A percentile compares a stretch with the other conserved stretches of the same genome.
phyloP scores from a whole-genome alignment of 108 stramenopile species.

The Cyclotella distinguenda region DNA sequence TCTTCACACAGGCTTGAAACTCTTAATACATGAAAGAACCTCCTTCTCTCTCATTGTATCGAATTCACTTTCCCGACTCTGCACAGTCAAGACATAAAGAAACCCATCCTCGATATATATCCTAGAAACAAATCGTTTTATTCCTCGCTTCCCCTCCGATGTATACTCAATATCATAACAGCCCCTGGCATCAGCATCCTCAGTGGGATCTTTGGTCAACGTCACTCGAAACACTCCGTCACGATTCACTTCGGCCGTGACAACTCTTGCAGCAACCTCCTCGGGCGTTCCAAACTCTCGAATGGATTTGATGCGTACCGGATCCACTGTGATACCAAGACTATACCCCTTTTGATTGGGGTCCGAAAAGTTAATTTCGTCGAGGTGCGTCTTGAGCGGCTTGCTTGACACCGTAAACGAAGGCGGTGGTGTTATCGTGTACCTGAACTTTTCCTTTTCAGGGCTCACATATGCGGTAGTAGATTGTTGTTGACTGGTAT shows the following conservation, averaged over 20 bases:
- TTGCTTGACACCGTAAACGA: slow-evolving; percentile 49
- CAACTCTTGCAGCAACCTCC: slow-evolving; percentile 81
- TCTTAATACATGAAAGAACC: slow-evolving; percentile 25
- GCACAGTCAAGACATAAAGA: slow-evolving; percentile 80
- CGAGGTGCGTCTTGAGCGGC: slow-evolving; percentile 80
- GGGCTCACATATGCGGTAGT: slow-evolving; percentile 25
- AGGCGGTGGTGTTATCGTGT: slow-evolving; percentile 43
- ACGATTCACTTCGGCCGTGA: slow-evolving; percentile 81
- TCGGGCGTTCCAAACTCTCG: slow-evolving; percentile 76
- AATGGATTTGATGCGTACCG: slow-evolving; percentile 66
- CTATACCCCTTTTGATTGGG: slow-evolving; percentile 48
- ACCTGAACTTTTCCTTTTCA: slow-evolving; percentile 46
- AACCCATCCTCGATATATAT: slow-evolving; percentile 54
- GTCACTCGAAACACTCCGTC: slow-evolving; percentile 86
- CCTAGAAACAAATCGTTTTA: slow-evolving; percentile 66
- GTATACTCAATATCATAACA: slow-evolving; percentile 73
- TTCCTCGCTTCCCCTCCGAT: slow-evolving; percentile 68
- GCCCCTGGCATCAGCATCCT: slow-evolving; percentile 34
- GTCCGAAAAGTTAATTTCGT: slow-evolving; percentile 68
- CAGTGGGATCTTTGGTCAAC: slow-evolving; percentile 65
- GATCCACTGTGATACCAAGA: slow-evolving; percentile 80
- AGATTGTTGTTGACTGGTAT: background rate
- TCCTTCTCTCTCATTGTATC: slow-evolving; percentile 34
- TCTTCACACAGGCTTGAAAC: slow-evolving; percentile 31
- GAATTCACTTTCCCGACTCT: slow-evolving; percentile 60